Conservation (phyloP, 306 rosid genomes). For the Calophaca sinica region DNA sequence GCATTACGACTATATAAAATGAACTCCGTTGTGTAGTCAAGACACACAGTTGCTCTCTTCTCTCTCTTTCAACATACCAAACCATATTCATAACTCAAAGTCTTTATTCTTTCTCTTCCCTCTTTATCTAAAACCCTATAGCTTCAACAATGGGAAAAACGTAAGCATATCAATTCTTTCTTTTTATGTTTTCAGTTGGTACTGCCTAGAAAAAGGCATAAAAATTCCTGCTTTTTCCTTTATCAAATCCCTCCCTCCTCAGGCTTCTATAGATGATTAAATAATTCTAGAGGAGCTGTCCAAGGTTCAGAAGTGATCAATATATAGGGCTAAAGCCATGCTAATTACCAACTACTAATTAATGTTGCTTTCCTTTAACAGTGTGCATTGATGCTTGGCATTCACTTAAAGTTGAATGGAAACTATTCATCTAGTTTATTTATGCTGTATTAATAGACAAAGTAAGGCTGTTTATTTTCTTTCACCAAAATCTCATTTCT, state of each 20-base stretch:
- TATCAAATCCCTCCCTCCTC: background rate
- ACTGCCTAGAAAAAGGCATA: slow-evolving; percentile 23
- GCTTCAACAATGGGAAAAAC: background rate
- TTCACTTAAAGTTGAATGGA: slow-evolving; percentile 18
- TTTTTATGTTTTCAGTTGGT: background rate
- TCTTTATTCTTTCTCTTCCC: too few relatives aligned
- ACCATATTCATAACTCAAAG: background rate
- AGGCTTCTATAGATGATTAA: too few relatives aligned
- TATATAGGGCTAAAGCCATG: background rate
- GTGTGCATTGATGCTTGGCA: background rate
- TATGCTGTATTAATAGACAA: background rate
- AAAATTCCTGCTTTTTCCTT: background rate
- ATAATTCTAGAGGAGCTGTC: too few relatives aligned
- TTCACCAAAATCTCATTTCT: slow-evolving; percentile 32
- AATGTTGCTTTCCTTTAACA: background rate
- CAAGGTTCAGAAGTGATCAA: background rate
- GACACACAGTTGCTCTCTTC: too few relatives aligned
- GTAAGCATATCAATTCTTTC: background rate
- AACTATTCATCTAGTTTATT: background rate
- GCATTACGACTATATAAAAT: too few relatives aligned
- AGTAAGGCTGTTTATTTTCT: slow-evolving; percentile 14
- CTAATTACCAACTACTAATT: slow-evolving; percentile 18
- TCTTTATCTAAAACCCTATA: too few relatives aligned
- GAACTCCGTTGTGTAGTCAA: too few relatives aligned
- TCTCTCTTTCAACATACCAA: too few relatives aligned